A percentile compares a stretch with the other conserved stretches of the same genome.
Conservation (phyloP, 129 eudicot genomes). For the Ambrosia artemisiifolia region DNA sequence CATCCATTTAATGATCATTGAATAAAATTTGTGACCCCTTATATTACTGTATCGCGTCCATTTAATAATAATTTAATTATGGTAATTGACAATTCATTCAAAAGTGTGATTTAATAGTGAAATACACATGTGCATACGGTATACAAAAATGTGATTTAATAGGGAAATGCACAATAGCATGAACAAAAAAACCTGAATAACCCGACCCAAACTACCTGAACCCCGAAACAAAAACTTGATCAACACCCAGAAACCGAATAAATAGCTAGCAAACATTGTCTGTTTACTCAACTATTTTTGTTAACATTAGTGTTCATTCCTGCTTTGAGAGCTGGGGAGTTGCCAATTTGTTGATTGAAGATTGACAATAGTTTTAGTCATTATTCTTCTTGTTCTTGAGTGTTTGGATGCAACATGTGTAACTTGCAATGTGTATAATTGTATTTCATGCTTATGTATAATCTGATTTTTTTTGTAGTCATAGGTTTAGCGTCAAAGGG, state of each 20-base stretch:
- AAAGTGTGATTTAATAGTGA: no score
- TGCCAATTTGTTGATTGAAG: not conserved
- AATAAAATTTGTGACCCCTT: no score
- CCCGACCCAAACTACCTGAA: no score
- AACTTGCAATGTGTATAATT: not conserved
- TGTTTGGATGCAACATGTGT: not conserved
- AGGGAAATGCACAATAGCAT: no score
- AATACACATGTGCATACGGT: no score
- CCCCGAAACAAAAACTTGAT: no score
- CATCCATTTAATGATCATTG: no score
- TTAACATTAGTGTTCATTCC: not conserved
- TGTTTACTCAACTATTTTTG: not conserved
- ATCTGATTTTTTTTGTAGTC: conserved; percentile 45
- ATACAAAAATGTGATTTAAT: no score
- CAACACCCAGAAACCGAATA: not conserved
- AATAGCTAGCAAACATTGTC: not conserved
- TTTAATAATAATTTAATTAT: no score
- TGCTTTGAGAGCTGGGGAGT: not conserved
- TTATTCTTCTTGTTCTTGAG: not conserved
- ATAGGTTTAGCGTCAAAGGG: conserved; percentile 86
- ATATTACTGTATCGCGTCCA: no score
- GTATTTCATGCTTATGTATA: conserved; percentile 2
- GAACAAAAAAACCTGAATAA: no score
- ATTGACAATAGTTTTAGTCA: not conserved
- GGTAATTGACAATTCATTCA: no score